Evolutionary conservation across 2,329 filamentous ascomycete genomes (phyloP).

Genomic region (Talaromyces sp.): DNA sequence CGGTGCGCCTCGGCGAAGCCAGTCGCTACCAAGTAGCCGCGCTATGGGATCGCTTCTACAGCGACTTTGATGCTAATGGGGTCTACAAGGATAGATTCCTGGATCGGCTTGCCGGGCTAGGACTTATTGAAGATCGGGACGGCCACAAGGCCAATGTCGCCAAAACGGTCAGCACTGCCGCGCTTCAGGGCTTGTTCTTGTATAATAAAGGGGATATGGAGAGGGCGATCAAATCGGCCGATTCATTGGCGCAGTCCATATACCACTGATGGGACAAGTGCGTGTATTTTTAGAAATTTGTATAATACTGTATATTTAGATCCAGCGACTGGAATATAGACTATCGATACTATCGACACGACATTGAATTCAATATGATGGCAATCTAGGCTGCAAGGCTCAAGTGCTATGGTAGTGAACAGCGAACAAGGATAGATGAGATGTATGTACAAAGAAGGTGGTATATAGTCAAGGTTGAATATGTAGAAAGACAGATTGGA

Average conservation of each 20-base stretch:
- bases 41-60: conserved; percentile 96
- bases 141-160: conserved; percentile 44
- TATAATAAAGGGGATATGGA: conserved; percentile 91
- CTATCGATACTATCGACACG: background rate
- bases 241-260: conserved; percentile 36
- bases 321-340: background rate
- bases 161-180: conserved; percentile 73
- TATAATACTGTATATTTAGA: background rate
- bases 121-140: conserved; percentile 59
- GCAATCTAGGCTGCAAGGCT: background rate
- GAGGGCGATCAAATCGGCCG: conserved; percentile 77
- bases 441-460: background rate
- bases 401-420: background rate
- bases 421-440: background rate
- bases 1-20: conserved; percentile 81
- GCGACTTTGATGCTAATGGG: conserved; percentile 66
- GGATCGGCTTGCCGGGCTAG: conserved; percentile 61
- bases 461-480: background rate
- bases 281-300: background rate
- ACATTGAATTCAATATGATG: background rate
- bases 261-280: conserved; percentile 17
- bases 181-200: conserved; percentile 88
- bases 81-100: conserved; percentile 66
- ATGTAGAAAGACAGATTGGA: background rate
- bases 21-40: conserved; percentile 76